Conservation (phyloP, 75 land plant genomes). For the Selaginella tamariscina region DNA sequence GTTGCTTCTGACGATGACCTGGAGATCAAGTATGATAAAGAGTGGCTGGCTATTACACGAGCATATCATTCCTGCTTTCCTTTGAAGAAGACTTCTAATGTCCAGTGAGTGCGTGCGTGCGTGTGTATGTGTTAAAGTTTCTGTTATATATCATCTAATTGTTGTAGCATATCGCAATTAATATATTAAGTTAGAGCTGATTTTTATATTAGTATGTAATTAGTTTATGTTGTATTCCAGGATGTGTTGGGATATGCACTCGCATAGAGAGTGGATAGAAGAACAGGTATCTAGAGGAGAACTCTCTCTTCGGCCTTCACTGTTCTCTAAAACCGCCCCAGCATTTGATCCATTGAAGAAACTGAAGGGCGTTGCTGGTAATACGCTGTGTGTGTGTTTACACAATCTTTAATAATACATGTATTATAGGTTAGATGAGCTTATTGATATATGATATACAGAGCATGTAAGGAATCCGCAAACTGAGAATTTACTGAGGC, state of each 20-base stretch:
- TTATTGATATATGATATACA: conserved; percentile 8
- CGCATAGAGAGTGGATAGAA: conserved; percentile 52
- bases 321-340: conserved; percentile 49
- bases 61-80: conserved; percentile 59
- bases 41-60: conserved; percentile 85
- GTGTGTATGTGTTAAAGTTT: not conserved
- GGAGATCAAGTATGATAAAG: conserved; percentile 80
- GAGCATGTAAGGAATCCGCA: conserved; percentile 47
- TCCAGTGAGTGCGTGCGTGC: conserved; percentile 20
- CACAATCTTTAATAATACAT: too few species aligned
- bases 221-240: conserved; percentile 1
- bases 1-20: conserved; percentile 55
- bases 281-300: conserved; percentile 32
- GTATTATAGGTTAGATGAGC: not conserved
- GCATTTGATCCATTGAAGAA: conserved; percentile 28
- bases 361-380: not conserved
- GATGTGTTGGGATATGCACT: conserved; percentile 21
- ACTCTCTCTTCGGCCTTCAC: conserved; percentile 39
- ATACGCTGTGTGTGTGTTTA: not conserved
- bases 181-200: too few species aligned
- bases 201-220: not conserved
- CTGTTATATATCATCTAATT: not conserved
- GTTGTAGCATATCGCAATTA: too few species aligned
- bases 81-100: conserved; percentile 26
- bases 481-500: conserved; percentile 42